Conservation (phyloP, 805 yeast species). For the Lipomyces sp. region DNA sequence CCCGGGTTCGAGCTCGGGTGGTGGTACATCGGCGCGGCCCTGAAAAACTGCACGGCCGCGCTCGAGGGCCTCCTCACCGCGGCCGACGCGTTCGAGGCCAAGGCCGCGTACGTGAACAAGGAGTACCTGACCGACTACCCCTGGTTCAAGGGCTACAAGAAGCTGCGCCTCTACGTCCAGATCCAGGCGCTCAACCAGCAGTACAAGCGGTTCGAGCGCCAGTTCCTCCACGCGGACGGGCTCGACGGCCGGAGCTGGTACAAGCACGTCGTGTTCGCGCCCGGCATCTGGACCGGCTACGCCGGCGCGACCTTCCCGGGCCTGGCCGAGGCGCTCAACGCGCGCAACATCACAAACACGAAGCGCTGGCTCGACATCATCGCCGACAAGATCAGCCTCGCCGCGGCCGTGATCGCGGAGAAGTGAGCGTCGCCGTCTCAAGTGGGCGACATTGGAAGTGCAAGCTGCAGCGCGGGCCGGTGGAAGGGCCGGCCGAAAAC, state of each 20-base stretch:
- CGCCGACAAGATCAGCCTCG: slow-evolving; percentile 23
- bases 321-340: slow-evolving; percentile 53
- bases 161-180: slow-evolving; percentile 56
- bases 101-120: slow-evolving; percentile 47
- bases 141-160: slow-evolving; percentile 64
- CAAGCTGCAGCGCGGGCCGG: no score
- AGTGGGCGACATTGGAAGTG: no score
- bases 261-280: slow-evolving; percentile 57
- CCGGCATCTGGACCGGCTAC: slow-evolving; percentile 60
- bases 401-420: slow-evolving; percentile 39
- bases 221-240: slow-evolving; percentile 48
- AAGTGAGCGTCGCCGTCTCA: background rate
- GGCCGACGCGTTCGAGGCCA: slow-evolving; percentile 48
- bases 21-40: slow-evolving; percentile 26
- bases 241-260: slow-evolving; percentile 54
- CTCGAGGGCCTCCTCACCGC: slow-evolving; percentile 31
- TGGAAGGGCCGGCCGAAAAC: no score
- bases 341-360: slow-evolving; percentile 40
- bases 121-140: slow-evolving; percentile 66
- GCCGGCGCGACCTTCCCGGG: slow-evolving; percentile 59
- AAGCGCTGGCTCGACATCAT: slow-evolving; percentile 43
- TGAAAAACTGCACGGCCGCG: slow-evolving; percentile 25
- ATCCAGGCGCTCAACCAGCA: slow-evolving; percentile 48
- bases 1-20: slow-evolving; percentile 24
- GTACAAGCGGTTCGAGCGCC: slow-evolving; percentile 46